Evolutionary conservation across 23 red algal species (phyloP).

Genomic region (Pyropia haitanensis): DNA sequence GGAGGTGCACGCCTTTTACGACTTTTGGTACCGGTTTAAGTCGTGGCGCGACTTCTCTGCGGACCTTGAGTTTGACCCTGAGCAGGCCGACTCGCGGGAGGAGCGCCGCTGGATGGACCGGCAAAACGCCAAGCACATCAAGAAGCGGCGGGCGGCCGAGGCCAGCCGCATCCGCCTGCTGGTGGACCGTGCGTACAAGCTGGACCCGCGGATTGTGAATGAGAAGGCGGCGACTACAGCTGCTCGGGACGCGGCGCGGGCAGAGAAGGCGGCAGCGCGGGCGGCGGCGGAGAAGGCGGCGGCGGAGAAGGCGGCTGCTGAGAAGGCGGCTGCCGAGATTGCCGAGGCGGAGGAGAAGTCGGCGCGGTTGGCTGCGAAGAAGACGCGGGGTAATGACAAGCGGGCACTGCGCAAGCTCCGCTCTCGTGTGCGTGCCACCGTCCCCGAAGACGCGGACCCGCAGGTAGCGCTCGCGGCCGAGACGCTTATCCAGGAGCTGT

Average conservation of each 20-base stretch:
- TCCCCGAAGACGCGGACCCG: too few species aligned
- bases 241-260: constrained; percentile 35
- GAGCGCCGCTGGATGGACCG: constrained; percentile 84
- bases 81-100: constrained; percentile 69
- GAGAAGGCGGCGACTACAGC: constrained; percentile 25
- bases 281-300: constrained; percentile 30
- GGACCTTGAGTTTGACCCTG: constrained; percentile 61
- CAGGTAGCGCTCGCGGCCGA: too few species aligned
- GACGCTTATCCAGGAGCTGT: too few species aligned
- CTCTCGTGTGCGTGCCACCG: constrained; percentile 19
- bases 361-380: constrained; percentile 25
- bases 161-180: constrained; percentile 43
- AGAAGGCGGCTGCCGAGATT: constrained; percentile 22
- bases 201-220: constrained; percentile 45
- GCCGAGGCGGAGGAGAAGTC: constrained; percentile 44
- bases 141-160: constrained; percentile 42
- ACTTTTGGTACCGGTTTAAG: constrained; percentile 71
- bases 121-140: constrained; percentile 58
- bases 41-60: constrained; percentile 78
- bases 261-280: constrained; percentile 21
- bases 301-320: background rate
- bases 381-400: constrained; percentile 21
- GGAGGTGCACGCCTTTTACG: constrained; percentile 67
- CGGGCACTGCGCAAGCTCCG: constrained; percentile 42
- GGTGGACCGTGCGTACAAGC: constrained; percentile 64